Conservation (phyloP, 139 green algal species). For the Chlorella sorokiniana region DNA sequence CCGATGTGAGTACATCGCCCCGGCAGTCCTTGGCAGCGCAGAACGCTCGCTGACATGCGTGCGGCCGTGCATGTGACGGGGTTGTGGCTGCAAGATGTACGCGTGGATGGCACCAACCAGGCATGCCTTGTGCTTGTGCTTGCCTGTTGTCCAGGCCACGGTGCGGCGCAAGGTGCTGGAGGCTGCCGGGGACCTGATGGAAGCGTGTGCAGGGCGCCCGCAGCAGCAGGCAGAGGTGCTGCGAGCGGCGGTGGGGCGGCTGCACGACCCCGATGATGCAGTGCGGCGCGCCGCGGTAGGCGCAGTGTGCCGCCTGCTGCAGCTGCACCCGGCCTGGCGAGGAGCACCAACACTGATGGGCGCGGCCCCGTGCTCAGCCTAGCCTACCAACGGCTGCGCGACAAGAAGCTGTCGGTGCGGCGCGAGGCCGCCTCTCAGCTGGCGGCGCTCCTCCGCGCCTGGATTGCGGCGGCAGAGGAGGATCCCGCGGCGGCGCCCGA, state of each 20-base stretch:
- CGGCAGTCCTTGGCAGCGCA: neutral
- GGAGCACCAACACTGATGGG: constrained; percentile 10
- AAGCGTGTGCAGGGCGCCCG: neutral
- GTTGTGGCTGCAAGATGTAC: too few species aligned
- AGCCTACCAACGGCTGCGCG: constrained; percentile 60
- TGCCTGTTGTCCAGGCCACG: constrained; percentile 41
- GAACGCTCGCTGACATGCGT: too few species aligned
- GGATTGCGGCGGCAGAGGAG: constrained; percentile 4
- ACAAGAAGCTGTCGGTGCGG: constrained; percentile 71
- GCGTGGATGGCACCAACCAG: too few species aligned
- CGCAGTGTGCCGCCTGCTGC: constrained; percentile 38
- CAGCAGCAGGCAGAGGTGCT: constrained; percentile 7
- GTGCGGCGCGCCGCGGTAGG: constrained; percentile 62
- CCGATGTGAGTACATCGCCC: neutral
- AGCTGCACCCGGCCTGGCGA: constrained; percentile 27
- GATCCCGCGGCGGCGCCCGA: neutral
- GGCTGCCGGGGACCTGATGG: constrained; percentile 27
- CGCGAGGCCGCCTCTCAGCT: constrained; percentile 53
- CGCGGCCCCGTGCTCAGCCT: constrained; percentile 26
- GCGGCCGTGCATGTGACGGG: too few species aligned
- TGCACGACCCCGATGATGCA: constrained; percentile 75
- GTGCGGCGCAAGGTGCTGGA: constrained; percentile 53
- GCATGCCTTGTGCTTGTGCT: too few species aligned
- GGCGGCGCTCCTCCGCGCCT: constrained; percentile 11
- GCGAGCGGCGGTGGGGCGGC: constrained; percentile 29